phyloP scores from a whole-genome alignment of 148 eudicot genomes.

The Rhododendron henanense region DNA sequence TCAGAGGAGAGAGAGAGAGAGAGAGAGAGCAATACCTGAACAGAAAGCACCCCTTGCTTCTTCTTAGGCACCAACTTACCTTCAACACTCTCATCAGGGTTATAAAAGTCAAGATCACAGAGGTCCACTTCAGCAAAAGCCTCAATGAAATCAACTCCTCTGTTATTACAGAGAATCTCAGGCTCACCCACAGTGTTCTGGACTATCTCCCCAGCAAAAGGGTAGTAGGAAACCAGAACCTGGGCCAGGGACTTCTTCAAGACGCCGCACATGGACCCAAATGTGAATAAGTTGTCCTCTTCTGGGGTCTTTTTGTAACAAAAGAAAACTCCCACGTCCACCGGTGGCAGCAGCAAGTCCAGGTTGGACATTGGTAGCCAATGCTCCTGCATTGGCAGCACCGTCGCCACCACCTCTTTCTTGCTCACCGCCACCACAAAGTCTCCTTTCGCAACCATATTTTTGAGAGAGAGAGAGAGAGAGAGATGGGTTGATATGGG shows the following conservation, averaged over 20 bases:
- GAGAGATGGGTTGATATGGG: not conserved
- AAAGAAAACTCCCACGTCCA: constrained; percentile 9
- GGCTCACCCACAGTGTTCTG: constrained; percentile 56
- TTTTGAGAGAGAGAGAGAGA: not conserved
- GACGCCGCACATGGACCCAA: not conserved
- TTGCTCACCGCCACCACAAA: constrained; percentile 1
- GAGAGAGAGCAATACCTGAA: constrained; percentile 46
- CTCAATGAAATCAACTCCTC: constrained; percentile 58
- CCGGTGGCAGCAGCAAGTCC: constrained; percentile 8
- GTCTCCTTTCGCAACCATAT: constrained; percentile 3
- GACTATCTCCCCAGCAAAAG: constrained; percentile 48
- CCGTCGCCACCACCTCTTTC: constrained; percentile 6
- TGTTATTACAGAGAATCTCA: constrained; percentile 67
- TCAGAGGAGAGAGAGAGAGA: not conserved
- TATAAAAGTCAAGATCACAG: constrained; percentile 38
- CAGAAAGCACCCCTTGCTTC: constrained; percentile 44
- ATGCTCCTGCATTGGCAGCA: not conserved
- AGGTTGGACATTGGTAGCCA: constrained; percentile 7
- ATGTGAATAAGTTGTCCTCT: not conserved
- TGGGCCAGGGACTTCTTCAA: constrained; percentile 8
- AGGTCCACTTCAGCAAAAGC: constrained; percentile 48
- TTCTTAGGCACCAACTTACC: constrained; percentile 58
- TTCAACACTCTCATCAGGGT: constrained; percentile 47
- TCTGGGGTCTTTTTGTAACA: constrained; percentile 1
- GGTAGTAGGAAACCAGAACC: constrained; percentile 1